Evolutionary conservation across 768 basidiomycete species (phyloP), one percentile per base, ranked within the genome.

Genomic region (Mycena filopes): DNA sequence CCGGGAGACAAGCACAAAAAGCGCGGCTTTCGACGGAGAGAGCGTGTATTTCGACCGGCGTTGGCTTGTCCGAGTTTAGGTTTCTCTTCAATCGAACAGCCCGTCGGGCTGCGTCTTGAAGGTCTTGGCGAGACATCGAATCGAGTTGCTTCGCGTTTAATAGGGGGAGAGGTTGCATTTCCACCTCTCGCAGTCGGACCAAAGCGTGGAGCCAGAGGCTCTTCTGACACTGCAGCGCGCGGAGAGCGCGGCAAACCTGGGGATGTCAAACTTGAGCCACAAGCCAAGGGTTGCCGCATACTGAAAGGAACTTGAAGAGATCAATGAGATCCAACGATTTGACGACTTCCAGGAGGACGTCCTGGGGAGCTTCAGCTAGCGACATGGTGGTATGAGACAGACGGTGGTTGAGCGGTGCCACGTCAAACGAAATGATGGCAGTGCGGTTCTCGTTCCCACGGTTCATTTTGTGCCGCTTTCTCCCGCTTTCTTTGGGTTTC

Each of bases 161-260:
- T 0, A 59, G n/a, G n/a, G 58, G 58, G 7, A 60, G 28, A 11
- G 58, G 58, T 1, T 50, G 40, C 53, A 28, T 54, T 41, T 54
- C 23, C 11, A 31, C 25, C 2, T 40, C 15, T 28, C 38, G n/a
- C 26, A 54, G 26, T 5, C 15, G 46, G 8, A 28, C 28, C 25
- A 48, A 26, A 16, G 26, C 46, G 16, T 48, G 11, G 5, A 48
- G 46, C 46, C 46, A 48, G 15, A 48, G 46, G 12, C 15, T 28
- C 13, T 11, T 26, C 26, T 48, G 11, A 7, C 16, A 15, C 26
- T 48, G 46, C 16, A 48, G 46, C 20, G 26, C 46, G 15, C 46
- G 46, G 23, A 29, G 13, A 26, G 8, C 15, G 16, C 23, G 46
- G 26, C 26, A 48, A 9, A 28, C 28, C 46, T 48, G 26, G n/a